phyloP scores from a whole-genome alignment of 2,329 filamentous ascomycete species.

The Diaporthe sp. region DNA sequence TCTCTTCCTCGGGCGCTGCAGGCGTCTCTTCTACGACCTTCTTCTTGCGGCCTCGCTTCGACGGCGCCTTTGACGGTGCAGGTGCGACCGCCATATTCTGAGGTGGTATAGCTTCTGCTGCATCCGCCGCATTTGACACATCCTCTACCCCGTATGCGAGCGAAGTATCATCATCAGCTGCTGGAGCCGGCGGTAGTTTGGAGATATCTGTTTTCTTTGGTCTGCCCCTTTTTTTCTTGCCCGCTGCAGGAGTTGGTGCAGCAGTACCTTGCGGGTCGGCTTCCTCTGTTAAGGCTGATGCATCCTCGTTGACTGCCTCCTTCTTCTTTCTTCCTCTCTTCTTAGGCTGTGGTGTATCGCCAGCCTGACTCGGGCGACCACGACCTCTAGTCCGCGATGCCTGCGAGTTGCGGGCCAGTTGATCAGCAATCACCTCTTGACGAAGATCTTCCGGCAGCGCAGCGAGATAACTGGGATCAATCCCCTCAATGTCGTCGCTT shows the following conservation, averaged over 20 bases:
- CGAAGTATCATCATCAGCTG: slow-evolving; percentile 12
- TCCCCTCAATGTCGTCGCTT: neutral
- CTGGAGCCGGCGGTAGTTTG: slow-evolving; percentile 35
- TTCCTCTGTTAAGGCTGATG: neutral
- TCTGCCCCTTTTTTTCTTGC: slow-evolving; percentile 57
- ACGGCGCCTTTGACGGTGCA: slow-evolving; percentile 7
- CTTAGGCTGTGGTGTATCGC: slow-evolving; percentile 42
- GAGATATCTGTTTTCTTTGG: slow-evolving; percentile 54
- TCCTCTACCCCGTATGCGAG: slow-evolving; percentile 11
- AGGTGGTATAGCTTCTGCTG: neutral
- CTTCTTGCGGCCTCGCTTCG: slow-evolving; percentile 39
- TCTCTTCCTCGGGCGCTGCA: slow-evolving; percentile 8
- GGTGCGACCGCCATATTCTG: neutral
- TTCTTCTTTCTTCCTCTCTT: slow-evolving; percentile 51
- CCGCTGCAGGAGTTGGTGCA: slow-evolving; percentile 4
- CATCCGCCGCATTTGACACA: neutral
- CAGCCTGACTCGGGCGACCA: slow-evolving; percentile 28
- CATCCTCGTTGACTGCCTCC: slow-evolving; percentile 33
- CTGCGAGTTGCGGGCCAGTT: slow-evolving; percentile 33
- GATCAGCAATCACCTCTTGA: slow-evolving; percentile 37
- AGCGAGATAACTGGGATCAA: slow-evolving; percentile 37
- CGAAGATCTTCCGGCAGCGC: slow-evolving; percentile 38
- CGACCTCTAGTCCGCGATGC: slow-evolving; percentile 39
- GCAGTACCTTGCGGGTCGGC: slow-evolving; percentile 32
- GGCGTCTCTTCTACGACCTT: slow-evolving; percentile 23